Evolutionary conservation across 352 stramenopile genomes (phyloP).

Genomic region (Phytophthora syringae): DNA sequence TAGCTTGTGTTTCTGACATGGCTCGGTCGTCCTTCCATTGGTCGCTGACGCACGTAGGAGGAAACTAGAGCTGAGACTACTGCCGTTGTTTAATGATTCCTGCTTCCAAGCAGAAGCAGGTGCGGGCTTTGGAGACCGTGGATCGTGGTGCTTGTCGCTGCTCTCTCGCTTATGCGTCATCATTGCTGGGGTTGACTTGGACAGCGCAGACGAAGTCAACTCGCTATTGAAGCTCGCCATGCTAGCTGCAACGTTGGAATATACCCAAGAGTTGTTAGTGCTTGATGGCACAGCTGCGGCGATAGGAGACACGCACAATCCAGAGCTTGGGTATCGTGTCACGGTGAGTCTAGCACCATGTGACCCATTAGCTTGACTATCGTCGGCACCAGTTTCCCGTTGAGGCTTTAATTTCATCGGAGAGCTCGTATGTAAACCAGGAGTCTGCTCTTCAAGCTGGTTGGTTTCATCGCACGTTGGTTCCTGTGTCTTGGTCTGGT

Average conservation of each 20-base stretch:
- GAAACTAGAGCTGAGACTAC: conserved; percentile 13
- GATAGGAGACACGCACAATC: no score
- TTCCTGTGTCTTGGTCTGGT: not conserved
- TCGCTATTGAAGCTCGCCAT: conserved; percentile 9
- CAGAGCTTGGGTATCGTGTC: conserved; percentile 2
- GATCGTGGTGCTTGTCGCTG: not conserved
- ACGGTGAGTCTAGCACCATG: not conserved
- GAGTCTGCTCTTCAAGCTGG: conserved; percentile 13
- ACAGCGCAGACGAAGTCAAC: conserved; percentile 14
- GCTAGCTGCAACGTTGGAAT: conserved; percentile 1
- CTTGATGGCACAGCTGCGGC: not conserved
- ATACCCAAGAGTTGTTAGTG: conserved; percentile 6
- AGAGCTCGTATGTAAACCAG: not conserved
- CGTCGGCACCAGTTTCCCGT: not conserved
- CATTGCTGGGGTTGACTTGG: conserved; percentile 21
- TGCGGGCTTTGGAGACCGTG: not conserved
- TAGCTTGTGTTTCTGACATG: conserved; percentile 64
- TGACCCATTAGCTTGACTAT: not conserved
- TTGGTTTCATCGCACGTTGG: conserved; percentile 7
- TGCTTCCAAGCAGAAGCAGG: conserved; percentile 6
- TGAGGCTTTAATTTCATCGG: not conserved
- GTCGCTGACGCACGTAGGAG: not conserved
- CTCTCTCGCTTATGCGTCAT: conserved; percentile 14
- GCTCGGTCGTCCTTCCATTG: not conserved
- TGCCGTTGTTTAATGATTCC: conserved; percentile 24